Evolutionary conservation across 1,139 yeast genomes (phyloP), one percentile per base, ranked within the genome.

Genomic region (Blastobotrys elegans): DNA sequence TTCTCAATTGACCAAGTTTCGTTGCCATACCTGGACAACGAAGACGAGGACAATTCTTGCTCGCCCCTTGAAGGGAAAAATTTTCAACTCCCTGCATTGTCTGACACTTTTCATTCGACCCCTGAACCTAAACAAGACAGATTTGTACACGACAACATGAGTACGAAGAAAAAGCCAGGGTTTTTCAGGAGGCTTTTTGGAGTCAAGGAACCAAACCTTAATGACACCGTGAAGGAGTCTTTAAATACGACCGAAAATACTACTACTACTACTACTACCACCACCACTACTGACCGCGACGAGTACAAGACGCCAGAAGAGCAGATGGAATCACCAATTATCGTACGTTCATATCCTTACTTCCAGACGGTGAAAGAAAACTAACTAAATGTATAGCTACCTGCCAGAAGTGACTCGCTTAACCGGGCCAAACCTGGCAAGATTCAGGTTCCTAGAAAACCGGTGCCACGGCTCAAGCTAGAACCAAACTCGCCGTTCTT

Each of bases 401-500:
- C 40, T 6, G 34, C 36, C 22, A 42, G 47, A 8, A 14, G 14
- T 11, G 47, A 44, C 32, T 44, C 47, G n/a, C 38, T 44, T n/a
- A 13, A 27, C 13, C 32, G 36, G 29, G 18, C 16, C 29, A 7
- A 30, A 29, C 35, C 44, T 4, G 10, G 33, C 30, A 32, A 32
- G 29, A 16, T 26, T 41, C 18, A n/a, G 10, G 50, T 49, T 16
- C 48, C 52, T 2, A 13, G 52, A 21, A 46, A 42, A 27, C 52
- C 52, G 2, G 47, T 49, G 4, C 52, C 47, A 11, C 26, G 52
- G 29, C 44, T 49, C 20, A 35, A 49, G 4, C 24, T 49, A 17
- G 52, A 49, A 37, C 52, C 52, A 18, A 35, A 43, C 17, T 49
- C 52, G 16, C 52, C 52, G 18, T 45, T 50, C 18, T 16, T 37